Evolutionary conservation across 352 stramenopile genomes (phyloP).

Genomic region (Pythium coloratum): DNA sequence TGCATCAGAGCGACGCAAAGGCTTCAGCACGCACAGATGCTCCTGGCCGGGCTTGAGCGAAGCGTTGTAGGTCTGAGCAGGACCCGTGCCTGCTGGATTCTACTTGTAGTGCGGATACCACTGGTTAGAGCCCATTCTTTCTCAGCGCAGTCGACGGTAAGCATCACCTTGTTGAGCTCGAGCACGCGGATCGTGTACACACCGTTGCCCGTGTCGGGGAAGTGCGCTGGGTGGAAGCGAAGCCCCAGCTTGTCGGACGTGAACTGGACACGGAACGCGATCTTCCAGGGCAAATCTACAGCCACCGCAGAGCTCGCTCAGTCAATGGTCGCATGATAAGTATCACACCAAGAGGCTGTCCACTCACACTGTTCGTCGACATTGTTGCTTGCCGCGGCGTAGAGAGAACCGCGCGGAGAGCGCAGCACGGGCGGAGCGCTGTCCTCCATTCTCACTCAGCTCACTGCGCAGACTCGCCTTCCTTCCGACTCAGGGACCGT

Average conservation of each 20-base stretch:
- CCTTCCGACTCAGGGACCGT: neutral
- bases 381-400: neutral
- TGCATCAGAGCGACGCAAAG: neutral
- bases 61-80: slow-evolving; percentile 73
- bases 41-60: slow-evolving; percentile 52
- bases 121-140: neutral
- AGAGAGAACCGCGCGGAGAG: slow-evolving; percentile 24
- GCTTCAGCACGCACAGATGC: slow-evolving; percentile 43
- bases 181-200: slow-evolving; percentile 79
- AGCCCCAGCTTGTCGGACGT: slow-evolving; percentile 75
- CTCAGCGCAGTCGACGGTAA: neutral
- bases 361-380: slow-evolving; percentile 22
- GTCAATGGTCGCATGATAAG: neutral
- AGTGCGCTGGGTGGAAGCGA: slow-evolving; percentile 76
- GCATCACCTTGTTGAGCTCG: slow-evolving; percentile 61
- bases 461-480: neutral
- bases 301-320: neutral
- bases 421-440: slow-evolving; percentile 18
- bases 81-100: slow-evolving; percentile 44
- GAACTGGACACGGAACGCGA: slow-evolving; percentile 84
- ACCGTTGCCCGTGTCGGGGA: slow-evolving; percentile 82
- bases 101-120: slow-evolving; percentile 11
- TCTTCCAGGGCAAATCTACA: slow-evolving; percentile 75
- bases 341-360: neutral
- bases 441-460: slow-evolving; percentile 1